Evolutionary conservation across 129 eudicot species (phyloP), one percentile per base, ranked within the genome.

Genomic region (Flaveria linearis): DNA sequence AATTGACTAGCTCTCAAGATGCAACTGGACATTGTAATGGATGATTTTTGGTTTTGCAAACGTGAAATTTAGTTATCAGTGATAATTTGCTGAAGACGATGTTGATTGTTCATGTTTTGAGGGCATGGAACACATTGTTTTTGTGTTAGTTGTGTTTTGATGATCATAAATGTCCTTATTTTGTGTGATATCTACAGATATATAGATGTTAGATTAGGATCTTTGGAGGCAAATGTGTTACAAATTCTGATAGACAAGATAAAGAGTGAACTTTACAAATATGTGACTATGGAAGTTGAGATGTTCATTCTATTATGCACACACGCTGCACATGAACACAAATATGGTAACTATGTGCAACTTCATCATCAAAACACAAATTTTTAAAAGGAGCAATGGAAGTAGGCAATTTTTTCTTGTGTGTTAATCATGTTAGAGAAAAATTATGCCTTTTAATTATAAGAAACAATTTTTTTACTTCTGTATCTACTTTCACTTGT

Each of bases 1-100:
- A 33, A 9, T 83, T 82, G 82, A 33, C 17, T 83, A 78, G 68
- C 82, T 82, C 74, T 46, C 62, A 61, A 77, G 89, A 80, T 78
- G 80, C 77, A 41, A 56, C 76, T 47, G 51, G 68, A 60, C 56
- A 68, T 74, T 72, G 71, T 84, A 76, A 51, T 68, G 30, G 79
- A 43, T 47, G 65, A 61, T 28, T 78, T 33, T 60, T 47, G 51
- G 33, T 62, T 52, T 25, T 63, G 22, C 22, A 46, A 72, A 49
- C 49, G 0, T 17, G 45, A 77, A 33, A 69, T 78, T 10, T 33
- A 8, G 39, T 36, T 36, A 36, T 36, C 41, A 52, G 16, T 17
- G 61, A n/a, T 55, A 1, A 55, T 17, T 17, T 18, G 61, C 12
- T 18, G 9, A 55, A 53, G 71, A 36, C 8, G 41, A 42, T 42